Base-by-base conservation (phyloP, 2,329 filamentous ascomycete species). In the Whalleya microplaca region DNA sequence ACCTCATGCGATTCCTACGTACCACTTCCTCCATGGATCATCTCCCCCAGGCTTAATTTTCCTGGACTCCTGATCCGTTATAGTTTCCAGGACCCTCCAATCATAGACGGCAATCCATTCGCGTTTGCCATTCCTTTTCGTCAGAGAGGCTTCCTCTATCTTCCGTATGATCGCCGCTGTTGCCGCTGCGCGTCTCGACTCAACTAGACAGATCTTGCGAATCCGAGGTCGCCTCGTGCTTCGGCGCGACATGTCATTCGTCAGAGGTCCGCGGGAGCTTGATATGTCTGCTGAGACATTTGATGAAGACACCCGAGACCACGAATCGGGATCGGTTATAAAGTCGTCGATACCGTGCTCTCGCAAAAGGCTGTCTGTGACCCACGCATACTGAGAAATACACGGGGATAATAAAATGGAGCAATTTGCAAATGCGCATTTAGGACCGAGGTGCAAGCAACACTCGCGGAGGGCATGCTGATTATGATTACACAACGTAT, bases 1-100 rank as follows among this genome's bases (percentile, higher is more conserved):
- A 21, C 41, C 45, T 48, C 70, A 80, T 42, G 76, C 69, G 59
- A 78, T 63, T 0, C 77, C 76, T 51, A 78, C 73, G 46, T 74
- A 78, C 71, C 76, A 80, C 44, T 75, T 72, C 58, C 73, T 69
- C 75, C n/a, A 78, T 73, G 46, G 74, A 78, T 70, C 76, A 80
- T 43, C 74, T 72, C 58, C 73, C 69, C 75, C 76, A 80, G 5
- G 78, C 45, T 72, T 72, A 18, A 62, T 62, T 23, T 62, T 64
- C 3, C 73, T 66, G 43, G 72, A 70, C 52, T 83, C 79, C 43
- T 72, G 55, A 32, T 73, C 73, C 2, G 69, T 70, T 9, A 82
- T 64, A 19, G 75, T 71, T 29, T 73, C 70, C 45, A 82, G 55
- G 4, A 80, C 65, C 3, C 76, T 71, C 78, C 79, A 82, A 61